Evolutionary conservation across 2,329 filamentous ascomycete species (phyloP), one percentile per base, ranked within the genome.

Genomic region (Lachnellula hyalina): DNA sequence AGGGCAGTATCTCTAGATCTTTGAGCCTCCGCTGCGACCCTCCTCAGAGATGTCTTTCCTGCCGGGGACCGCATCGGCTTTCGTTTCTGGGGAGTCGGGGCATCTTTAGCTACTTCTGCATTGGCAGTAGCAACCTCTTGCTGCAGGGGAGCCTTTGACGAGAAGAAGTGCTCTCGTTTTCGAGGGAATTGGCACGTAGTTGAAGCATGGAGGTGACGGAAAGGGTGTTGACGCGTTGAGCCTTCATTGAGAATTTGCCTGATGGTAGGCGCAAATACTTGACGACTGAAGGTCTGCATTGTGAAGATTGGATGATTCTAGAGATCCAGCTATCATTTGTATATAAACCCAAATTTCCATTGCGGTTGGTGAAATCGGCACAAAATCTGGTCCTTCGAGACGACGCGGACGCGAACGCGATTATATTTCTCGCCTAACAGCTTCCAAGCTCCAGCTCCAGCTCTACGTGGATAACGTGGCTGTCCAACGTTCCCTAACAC

Each of bases 11-110:
- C 76, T 77, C 50, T 71, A 64, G 59, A 84, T 72, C 60, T 81
- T 74, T 96, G 90, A 17, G 92, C 91, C 65, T 94, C 90, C 17
- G 90, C 87, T 34, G 92, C 90, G 12, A 96, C 90, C 55, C 91
- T 82, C 53, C 93, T 84, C 34, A 96, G 76, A 2, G 90, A 94
- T 58, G 86, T 87, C 62, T 90, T 88, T 45, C 82, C 74, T 23
- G 77, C 75, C 3, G 79, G 74, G 23, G 74, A 73, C 58, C 80
- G 72, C n/a, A 70, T 66, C 6, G 71, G 69, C 60, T 81, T 79
- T 54, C 77, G 75, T 65, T 69, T 70, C 35, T 63, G 62, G 4
- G 56, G 28, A 1, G 49, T 47, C 23, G 47, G 52, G 9, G 25
- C 23, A 51, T 62, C 57, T 9, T 57, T 58, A 2, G 35, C 12